Percentiles rank a stretch among this genome's conserved stretches.
phyloP scores from a whole-genome alignment of 78 protist species.

The Capsaspora owczarzaki region DNA sequence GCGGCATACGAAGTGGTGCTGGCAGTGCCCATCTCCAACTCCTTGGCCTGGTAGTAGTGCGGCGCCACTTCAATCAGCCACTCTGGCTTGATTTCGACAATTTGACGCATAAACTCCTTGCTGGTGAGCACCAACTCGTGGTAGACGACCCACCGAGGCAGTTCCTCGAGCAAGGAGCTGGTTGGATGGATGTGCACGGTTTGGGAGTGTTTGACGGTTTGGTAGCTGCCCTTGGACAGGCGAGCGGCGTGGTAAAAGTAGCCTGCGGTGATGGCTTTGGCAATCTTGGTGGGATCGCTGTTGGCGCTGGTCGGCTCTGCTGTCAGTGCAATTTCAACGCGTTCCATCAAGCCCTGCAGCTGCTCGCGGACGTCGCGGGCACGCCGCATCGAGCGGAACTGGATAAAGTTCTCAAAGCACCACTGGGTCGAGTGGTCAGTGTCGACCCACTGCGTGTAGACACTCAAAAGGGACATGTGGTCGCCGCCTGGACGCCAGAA shows the following conservation, averaged over 20 bases:
- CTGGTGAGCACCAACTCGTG: conserved; percentile 81
- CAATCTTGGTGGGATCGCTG: conserved; percentile 45
- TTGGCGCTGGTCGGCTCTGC: conserved; percentile 15
- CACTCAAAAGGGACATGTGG: conserved; percentile 81
- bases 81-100: conserved; percentile 83
- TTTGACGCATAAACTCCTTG: conserved; percentile 82
- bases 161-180: conserved; percentile 36
- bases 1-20: too few relatives aligned
- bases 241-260: conserved; percentile 79
- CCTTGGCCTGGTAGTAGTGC: conserved; percentile 77
- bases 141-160: conserved; percentile 84
- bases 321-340: conserved; percentile 82
- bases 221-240: conserved; percentile 42
- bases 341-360: conserved; percentile 63
- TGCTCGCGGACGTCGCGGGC: conserved; percentile 93
- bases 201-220: conserved; percentile 59
- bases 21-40: too few relatives aligned
- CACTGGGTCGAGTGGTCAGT: conserved; percentile 70
- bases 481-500: conserved; percentile 75
- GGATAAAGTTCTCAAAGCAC: conserved; percentile 92
- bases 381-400: conserved; percentile 76
- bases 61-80: conserved; percentile 98
- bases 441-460: conserved; percentile 82
- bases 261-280: conserved; percentile 79
- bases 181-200: conserved; percentile 64